Conservation (phyloP, 441 rosid genomes). For the Theobroma grandiflorum region DNA sequence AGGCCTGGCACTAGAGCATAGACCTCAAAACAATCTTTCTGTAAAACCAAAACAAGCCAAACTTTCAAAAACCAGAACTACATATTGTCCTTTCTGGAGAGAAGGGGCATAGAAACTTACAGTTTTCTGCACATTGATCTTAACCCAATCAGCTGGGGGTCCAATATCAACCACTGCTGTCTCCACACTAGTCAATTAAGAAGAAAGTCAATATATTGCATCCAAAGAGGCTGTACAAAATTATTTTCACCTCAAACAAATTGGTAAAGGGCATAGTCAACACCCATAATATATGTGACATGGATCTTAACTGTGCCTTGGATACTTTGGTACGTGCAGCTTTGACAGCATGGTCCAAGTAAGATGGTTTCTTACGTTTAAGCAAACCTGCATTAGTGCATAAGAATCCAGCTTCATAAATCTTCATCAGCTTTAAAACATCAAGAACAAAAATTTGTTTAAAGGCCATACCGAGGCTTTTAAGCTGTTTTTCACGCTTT, state of each 20-base stretch:
- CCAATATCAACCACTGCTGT: constrained; percentile 66
- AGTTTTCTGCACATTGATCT: constrained; percentile 68
- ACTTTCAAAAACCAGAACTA: constrained; percentile 18
- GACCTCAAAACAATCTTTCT: constrained; percentile 74
- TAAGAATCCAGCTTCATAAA: constrained; percentile 27
- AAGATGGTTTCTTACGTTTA: constrained; percentile 64
- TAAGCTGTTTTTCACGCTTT: constrained; percentile 67
- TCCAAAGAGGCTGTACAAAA: neutral
- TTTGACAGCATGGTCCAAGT: constrained; percentile 53
- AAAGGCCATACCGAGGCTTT: constrained; percentile 55
- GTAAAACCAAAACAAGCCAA: constrained; percentile 24
- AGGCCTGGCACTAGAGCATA: constrained; percentile 77
- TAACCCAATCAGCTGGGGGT: constrained; percentile 77
- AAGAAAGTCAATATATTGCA: constrained; percentile 16
- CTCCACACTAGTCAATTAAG: constrained; percentile 50
- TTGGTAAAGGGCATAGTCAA: constrained; percentile 1
- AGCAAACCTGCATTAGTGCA: constrained; percentile 50
- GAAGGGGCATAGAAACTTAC: constrained; percentile 38
- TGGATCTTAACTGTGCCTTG: constrained; percentile 57
- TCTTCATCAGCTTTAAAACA: constrained; percentile 26
- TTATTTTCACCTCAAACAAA: constrained; percentile 3
- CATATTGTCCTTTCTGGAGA: constrained; percentile 21
- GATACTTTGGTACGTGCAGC: constrained; percentile 47
- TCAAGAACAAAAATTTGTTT: constrained; percentile 25
- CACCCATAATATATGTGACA: constrained; percentile 10